Evolutionary conservation across 75 land plant species (phyloP), one percentile per base, ranked within the genome.

Genomic region (Pinus taeda): DNA sequence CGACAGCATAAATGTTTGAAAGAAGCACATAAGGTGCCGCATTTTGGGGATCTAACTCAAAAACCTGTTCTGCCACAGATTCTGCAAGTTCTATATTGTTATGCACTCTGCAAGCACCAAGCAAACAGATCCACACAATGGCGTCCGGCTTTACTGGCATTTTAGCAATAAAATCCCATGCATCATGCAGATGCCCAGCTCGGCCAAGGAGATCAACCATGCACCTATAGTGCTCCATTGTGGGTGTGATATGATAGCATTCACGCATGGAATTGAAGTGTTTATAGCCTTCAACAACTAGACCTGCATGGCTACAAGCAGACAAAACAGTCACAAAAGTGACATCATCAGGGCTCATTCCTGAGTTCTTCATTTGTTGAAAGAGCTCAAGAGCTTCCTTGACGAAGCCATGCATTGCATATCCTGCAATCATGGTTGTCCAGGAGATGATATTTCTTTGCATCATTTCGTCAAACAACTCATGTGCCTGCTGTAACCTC

Each of bases 41-140:
- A 58, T 77, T 77, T 14, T 58, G 20, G 42, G 75, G 75, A 57
- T 75, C 75, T 56, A 82, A 82, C 17, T 76, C 18, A 56, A 79
- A 45, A 24, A 79, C 36, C 39, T 74, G 71, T 58, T 71, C 57
- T 17, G 79, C 77, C 29, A 74, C 76, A 60, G n/a, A 77, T 74
- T 66, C 78, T 59, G 85, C 88, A 57, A 86, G 79, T 75, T 80
- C 79, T 59, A 83, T 22, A 71, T 86, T 84, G 53, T 78, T 76
- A 60, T 59, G 70, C 24, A 80, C 57, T 26, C 79, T 84, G 56
- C 89, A 84, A 72, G 81, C 81, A 36, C 73, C 75, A 11, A 84
- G 86, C 70, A 87, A 75, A 59, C 76, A 66, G 36, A 62, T 21
- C 62, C 62, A 60, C 6, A 60, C 62, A 20, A 22, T 21, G 6